Percentiles rank a stretch among this genome's conserved stretches.
These are phyloP conservation scores for Chaetomidium leptoderma DNA, from an alignment of 495 filamentous ascomycete species.

Conservation along the genomic window DNA sequence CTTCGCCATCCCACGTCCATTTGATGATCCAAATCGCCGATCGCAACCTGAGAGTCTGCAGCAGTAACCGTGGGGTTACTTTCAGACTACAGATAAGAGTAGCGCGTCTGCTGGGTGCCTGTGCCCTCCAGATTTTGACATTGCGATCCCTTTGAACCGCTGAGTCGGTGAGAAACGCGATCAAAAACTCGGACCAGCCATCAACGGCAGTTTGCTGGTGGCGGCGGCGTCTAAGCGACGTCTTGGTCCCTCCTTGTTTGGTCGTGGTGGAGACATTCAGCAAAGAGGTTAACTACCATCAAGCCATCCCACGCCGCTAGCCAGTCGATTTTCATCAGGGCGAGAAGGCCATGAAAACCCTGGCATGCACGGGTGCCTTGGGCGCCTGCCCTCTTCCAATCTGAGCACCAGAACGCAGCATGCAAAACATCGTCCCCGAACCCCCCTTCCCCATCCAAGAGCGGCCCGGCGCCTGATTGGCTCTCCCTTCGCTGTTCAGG, in stretches of 20 bases:
- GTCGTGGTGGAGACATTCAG: background rate
- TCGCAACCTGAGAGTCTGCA: conserved; percentile 1
- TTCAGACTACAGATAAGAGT: too few relatives aligned
- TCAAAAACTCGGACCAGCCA: too few relatives aligned
- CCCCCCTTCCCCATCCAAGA: background rate
- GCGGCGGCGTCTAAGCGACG: conserved; percentile 5
- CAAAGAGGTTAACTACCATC: too few relatives aligned
- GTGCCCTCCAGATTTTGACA: too few relatives aligned
- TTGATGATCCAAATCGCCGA: background rate
- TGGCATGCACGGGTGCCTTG: background rate
- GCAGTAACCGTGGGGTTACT: background rate
- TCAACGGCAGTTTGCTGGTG: conserved; percentile 1
- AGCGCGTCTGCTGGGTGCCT: too few relatives aligned
- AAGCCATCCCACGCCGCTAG: too few relatives aligned
- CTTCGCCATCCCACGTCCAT: background rate
- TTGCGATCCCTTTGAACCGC: too few relatives aligned
- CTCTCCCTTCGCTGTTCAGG: background rate
- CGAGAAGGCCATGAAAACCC: too few relatives aligned
- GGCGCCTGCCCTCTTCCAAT: conserved; percentile 9
- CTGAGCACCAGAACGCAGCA: background rate
- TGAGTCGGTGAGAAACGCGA: too few relatives aligned
- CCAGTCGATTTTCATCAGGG: too few relatives aligned
- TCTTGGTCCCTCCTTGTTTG: background rate
- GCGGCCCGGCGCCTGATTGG: background rate
- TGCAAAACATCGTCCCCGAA: conserved; percentile 12